Evolutionary conservation across 345 rosid species (phyloP), one percentile per base, ranked within the genome.

Genomic region (Theobroma cacao): DNA sequence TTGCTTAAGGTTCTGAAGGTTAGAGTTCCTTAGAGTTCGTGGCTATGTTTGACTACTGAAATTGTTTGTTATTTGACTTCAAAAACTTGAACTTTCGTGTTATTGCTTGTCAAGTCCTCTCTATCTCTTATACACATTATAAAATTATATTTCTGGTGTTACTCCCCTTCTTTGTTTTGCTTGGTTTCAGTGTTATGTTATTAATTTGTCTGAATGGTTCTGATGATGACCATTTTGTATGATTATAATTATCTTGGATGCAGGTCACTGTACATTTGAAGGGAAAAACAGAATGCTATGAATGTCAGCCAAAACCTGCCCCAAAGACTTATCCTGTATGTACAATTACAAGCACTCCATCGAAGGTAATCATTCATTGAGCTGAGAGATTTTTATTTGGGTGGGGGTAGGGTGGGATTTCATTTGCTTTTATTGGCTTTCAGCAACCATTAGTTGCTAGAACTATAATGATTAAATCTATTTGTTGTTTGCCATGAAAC

Each of bases 251-350:
- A 22, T 85, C 50, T 45, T 75, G 67, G 81, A 66, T 64, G 63
- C 84, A 97, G 98, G 98, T 97, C 9, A 89, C 99, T 5, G 92
- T 97, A 65, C 99, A 97, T 80, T 81, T 90, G 79, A 97, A 97
- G 83, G 97, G 98, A 40, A 94, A 86, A 85, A 89, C 99, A 34
- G 99, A 94, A 81, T 97, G 99, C 81, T 97, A 97, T 59, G 99
- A 97, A 62, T 94, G 99, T 82, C 92, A 93, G 80, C 90, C 98
- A 72, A 97, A 94, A 85, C 98, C 98, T 80, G 87, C 98, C 38
- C 98, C 99, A 22, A 97, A 94, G 90, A 90, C 95, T 4, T 97
- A 94, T 85, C 99, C 99, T 79, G 99, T 97, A 75, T 97, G 99
- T 85, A 97, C 98, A 36, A 97, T 97, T 80, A 97, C 99, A 38